A percentile compares a stretch with the other conserved stretches of the same genome.
These are phyloP conservation scores for Gyrodon lividus DNA, from an alignment of 768 basidiomycete species.

Conservation along the genomic window DNA sequence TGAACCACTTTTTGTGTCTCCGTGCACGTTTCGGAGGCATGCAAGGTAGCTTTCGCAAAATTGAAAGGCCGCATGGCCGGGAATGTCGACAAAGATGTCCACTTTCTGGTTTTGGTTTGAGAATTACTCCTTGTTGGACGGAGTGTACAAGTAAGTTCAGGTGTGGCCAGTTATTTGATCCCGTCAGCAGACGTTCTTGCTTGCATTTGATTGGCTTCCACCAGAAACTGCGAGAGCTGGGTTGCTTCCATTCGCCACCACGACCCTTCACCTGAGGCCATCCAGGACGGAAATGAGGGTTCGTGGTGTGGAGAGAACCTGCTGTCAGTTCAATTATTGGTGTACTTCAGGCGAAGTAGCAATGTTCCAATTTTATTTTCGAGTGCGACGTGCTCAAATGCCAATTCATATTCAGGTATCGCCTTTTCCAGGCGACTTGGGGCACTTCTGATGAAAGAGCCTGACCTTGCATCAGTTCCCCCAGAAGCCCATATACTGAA, in stretches of 20 bases:
- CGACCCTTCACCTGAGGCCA: not conserved
- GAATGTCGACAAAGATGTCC: conserved; percentile 19
- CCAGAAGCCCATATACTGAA: not conserved
- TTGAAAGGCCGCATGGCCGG: conserved; percentile 27
- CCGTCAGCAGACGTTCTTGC: conserved; percentile 6
- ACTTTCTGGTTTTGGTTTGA: conserved; percentile 22
- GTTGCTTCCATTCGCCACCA: conserved; percentile 6
- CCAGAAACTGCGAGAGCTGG: not conserved
- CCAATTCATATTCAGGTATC: not conserved
- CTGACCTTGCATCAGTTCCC: conserved; percentile 4
- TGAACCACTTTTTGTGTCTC: conserved; percentile 12
- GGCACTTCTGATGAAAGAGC: not conserved
- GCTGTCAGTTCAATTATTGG: not conserved
- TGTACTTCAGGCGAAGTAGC: not conserved
- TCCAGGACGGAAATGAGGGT: conserved; percentile 11
- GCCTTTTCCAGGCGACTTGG: not conserved
- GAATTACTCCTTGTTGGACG: conserved; percentile 12
- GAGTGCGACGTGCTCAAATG: not conserved
- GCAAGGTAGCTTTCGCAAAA: conserved; percentile 12
- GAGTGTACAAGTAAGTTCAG: conserved; percentile 10
- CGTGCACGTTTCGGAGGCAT: conserved; percentile 28
- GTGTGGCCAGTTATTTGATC: conserved; percentile 10
- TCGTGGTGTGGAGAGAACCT: not conserved
- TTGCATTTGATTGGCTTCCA: conserved; percentile 15
- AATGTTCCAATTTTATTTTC: not conserved